A percentile compares a stretch with the other conserved stretches of the same genome.
Evolutionary conservation across 1,139 yeast species (phyloP).

Genomic region (Candida labiduridarum): DNA sequence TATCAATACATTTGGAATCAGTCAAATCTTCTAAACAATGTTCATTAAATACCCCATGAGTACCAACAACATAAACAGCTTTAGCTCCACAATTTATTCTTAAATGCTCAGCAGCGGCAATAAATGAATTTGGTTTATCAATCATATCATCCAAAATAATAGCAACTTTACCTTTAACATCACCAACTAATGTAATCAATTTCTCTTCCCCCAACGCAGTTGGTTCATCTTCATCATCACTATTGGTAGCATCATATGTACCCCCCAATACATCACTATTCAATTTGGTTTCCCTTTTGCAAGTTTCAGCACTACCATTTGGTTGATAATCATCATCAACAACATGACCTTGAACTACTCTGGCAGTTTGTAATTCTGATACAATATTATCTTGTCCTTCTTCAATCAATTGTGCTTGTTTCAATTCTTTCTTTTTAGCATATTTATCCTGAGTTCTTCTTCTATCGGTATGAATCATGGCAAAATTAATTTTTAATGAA

Average conservation of each 20-base stretch:
- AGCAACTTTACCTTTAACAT: constrained; percentile 88
- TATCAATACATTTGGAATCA: constrained; percentile 79
- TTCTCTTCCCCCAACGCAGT: constrained; percentile 72
- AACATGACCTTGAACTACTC: constrained; percentile 96
- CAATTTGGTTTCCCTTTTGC: constrained; percentile 9
- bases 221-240: constrained; percentile 86
- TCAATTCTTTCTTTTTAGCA: constrained; percentile 41
- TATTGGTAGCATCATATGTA: constrained; percentile 71
- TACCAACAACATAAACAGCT: constrained; percentile 86
- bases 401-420: constrained; percentile 19
- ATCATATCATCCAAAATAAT: constrained; percentile 96
- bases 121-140: constrained; percentile 89
- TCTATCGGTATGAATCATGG: constrained; percentile 98
- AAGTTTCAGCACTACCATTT: constrained; percentile 11
- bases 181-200: constrained; percentile 93
- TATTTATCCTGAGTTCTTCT: constrained; percentile 82
- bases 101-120: constrained; percentile 97
- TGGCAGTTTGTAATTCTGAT: constrained; percentile 90
- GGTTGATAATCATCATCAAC: constrained; percentile 76
- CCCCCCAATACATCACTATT: constrained; percentile 73
- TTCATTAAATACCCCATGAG: constrained; percentile 93
- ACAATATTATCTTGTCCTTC: constrained; percentile 61
- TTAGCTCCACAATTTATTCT: constrained; percentile 94
- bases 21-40: constrained; percentile 80
- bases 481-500: constrained; percentile 90